Evolutionary conservation across 805 yeast species (phyloP).

Genomic region (Debaryomyces hansenii): DNA sequence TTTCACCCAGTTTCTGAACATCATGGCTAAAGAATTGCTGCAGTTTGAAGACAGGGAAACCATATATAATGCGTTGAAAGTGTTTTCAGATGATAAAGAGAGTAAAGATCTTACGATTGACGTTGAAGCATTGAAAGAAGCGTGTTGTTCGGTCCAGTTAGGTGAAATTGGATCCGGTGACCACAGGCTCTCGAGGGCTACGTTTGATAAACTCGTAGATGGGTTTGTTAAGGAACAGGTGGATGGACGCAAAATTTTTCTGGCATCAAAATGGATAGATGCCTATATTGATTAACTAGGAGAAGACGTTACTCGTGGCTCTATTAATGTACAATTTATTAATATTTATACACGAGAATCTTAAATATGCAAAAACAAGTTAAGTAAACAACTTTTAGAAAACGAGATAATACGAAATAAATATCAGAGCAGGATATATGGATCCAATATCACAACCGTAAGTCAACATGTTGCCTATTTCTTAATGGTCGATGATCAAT

Average conservation of each 20-base stretch:
- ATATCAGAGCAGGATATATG: neutral
- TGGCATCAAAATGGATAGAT: constrained; percentile 63
- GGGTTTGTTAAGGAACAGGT: constrained; percentile 58
- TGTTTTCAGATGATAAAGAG: constrained; percentile 41
- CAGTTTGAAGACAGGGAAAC: constrained; percentile 52
- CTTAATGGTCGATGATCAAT: constrained; percentile 77
- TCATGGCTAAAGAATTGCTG: constrained; percentile 57
- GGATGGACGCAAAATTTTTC: constrained; percentile 58
- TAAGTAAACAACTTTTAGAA: neutral
- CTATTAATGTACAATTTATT: constrained; percentile 6
- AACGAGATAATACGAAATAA: neutral
- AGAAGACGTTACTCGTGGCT: neutral
- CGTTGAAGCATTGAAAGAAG: constrained; percentile 47
- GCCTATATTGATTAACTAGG: constrained; percentile 41
- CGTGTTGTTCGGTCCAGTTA: constrained; percentile 45
- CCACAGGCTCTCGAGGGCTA: constrained; percentile 36
- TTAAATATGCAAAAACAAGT: constrained; percentile 4
- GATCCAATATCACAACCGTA: neutral
- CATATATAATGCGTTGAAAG: constrained; percentile 57
- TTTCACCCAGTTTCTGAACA: constrained; percentile 65
- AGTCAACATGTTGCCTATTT: no score
- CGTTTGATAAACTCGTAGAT: constrained; percentile 51
- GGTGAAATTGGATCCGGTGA: constrained; percentile 51
- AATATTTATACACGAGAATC: neutral
- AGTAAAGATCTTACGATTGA: constrained; percentile 44